Base-by-base conservation (phyloP, 176 grass and related monocot species). In the Oryza glaberrima region DNA sequence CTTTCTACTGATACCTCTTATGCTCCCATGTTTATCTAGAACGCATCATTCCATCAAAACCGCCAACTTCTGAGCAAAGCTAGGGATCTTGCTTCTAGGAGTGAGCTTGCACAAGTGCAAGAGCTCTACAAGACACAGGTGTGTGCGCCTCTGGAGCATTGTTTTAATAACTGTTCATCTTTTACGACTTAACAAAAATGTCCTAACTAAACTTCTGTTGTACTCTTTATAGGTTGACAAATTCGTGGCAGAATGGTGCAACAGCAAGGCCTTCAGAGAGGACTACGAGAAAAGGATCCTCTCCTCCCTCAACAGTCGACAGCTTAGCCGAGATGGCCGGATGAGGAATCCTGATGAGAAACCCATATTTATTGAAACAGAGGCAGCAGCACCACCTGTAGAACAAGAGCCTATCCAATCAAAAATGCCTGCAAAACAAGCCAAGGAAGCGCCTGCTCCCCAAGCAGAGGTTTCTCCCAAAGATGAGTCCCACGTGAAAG, bases 331-430 rank as follows among this genome's bases (percentile, higher is more conserved):
- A 26, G 93, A 99, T 85, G 96, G 96, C 9, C 75, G 91, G 34
- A 99, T 96, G 86, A 95, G 96, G 73, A 99, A 99, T 86, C 93
- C 91, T 83, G 81, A 94, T 0, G 96, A 99, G 75, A 96, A 96
- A 65, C 96, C 93, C 22, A 99, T 96, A 69, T 64, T 88, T 78
- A 52, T 88, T 0, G 88, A 94, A 67, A 80, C 79, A 46, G 80
- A 90, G 3, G 68, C 43, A 5, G 73, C 86, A 40, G 76, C 28
- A 56, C 44, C 69, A 78, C 74, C 66, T 65, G 78, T 69, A 11
- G 83, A 87, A 56, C 84, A 72, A 15, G 96, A 95, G 67, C 78
- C 83, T 51, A 23, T 87, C 12, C 88, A 90, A 56, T 46, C 35
- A 60, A 95, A 92, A 80, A 26, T 70, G 36, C 78, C 76, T 78